Evolutionary conservation across 306 rosid species (phyloP), one percentile per base, ranked within the genome.

Genomic region (Sphenostylis stenocarpa): DNA sequence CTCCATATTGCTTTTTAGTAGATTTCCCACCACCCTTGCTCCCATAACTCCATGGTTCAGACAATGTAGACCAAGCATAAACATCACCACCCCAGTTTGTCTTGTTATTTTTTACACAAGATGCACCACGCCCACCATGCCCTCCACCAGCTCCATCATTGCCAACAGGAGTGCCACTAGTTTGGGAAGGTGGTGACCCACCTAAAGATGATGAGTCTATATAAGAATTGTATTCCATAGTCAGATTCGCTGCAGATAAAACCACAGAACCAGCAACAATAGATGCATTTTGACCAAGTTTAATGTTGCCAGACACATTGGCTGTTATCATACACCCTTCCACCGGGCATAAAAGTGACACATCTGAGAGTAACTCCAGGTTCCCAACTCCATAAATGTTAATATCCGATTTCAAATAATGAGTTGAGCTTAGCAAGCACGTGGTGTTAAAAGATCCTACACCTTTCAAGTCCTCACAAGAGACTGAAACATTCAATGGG

Each of bases 21-120:
- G 91, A 90, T 76, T 75, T 84, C 57, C 98, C 87, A 33, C 97
- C 89, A 81, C 98, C 98, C 83, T 92, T 95, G 79, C 98, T 95
- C 73, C 98, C 98, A 13, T 95, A 89, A 80, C 93, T 90, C 97
- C 97, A 90, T 19, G 98, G 98, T 70, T 74, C 67, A 51, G 92
- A 84, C 85, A 95, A 84, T 14, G 93, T 84, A 60, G 98, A 95
- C 98, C 98, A 95, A 68, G 97, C 87, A 89, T 95, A 95, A 73
- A 95, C 98, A 90, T 95, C 98, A 78, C 98, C 98, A 70, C 98
- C 98, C 98, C 98, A 95, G 77, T 92, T 95, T 21, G 97, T 83
- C 79, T 84, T 84, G 68, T 87, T 87, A 82, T 66, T 81, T 86
- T 83, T 90, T 82, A 87, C 77, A 79, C 98, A 95, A 74, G 97